Conservation (phyloP, 352 stramenopile genomes). For the Pythium sukuiense region DNA sequence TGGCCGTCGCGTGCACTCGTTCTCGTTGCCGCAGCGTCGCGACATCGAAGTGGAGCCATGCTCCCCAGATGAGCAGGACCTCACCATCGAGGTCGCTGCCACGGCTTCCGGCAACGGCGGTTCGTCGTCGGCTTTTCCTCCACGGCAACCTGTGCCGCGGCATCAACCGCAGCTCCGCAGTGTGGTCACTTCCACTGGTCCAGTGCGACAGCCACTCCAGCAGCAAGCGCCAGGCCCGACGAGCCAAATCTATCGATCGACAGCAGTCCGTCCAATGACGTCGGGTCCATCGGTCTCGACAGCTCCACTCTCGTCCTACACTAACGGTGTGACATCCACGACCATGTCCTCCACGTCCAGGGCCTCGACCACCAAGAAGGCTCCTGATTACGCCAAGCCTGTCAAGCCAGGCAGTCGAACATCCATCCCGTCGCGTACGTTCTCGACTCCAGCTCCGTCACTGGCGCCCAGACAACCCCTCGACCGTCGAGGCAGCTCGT, state of each 20-base stretch:
- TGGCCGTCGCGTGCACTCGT: constrained; percentile 24
- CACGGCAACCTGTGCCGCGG: constrained; percentile 13
- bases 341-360: constrained; percentile 15
- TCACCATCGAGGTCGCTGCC: constrained; percentile 15
- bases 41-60: constrained; percentile 24
- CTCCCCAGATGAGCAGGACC: constrained; percentile 20
- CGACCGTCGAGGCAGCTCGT: constrained; percentile 16
- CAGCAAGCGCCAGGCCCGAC: not conserved
- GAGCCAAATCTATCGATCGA: not conserved
- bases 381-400: constrained; percentile 8
- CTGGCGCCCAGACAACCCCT: constrained; percentile 3
- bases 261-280: not conserved
- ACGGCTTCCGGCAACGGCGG: not conserved
- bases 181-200: not conserved
- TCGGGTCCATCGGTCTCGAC: not conserved
- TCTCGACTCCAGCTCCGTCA: not conserved
- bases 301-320: not conserved
- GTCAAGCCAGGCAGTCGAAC: constrained; percentile 9
- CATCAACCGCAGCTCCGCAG: constrained; percentile 20
- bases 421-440: not conserved
- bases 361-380: constrained; percentile 4
- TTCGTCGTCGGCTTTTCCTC: not conserved
- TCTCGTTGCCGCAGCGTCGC: constrained; percentile 25
- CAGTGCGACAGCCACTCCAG: not conserved
- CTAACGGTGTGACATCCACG: constrained; percentile 8